Evolutionary conservation across 225 moss, liverwort and hornwort species (phyloP), one percentile per base, ranked within the genome.

Genomic region (Ulota crispa): DNA sequence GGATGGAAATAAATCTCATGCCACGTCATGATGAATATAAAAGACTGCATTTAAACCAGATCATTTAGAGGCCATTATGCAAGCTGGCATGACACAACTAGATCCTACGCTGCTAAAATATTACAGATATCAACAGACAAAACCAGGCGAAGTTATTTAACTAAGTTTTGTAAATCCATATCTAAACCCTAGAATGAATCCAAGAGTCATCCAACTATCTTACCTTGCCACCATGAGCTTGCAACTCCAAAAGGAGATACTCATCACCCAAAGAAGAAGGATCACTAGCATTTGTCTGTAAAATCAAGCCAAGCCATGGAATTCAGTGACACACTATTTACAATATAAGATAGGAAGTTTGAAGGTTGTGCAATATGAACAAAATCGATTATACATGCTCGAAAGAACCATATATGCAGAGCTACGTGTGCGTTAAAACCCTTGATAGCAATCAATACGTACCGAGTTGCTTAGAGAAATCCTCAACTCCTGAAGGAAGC

Each of bases 141-240:
- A 77, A 68, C 67, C 77, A 68, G 78, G 45, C 24, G 2, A 63
- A 55, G 23, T 28, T 18, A 45, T 0, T 68, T 12, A 81, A 81
- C 26, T 15, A 53, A 20, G 34, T 50, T 50, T 50, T 0, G 3
- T 50, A 50, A 62, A 34, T 68, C 56, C 19, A 65, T 36, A 73
- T 70, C 42, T 18, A 75, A 45, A 70, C 28, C 42, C 27, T 37
- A 37, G 16, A 19, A 56, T 23, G 73, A 59, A 70, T 39, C 41
- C 14, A 81, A 42, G 7, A 78, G 27, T 6, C 75, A 59, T 78
- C 41, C 47, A 64, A 73, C 55, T 45, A 75, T 47, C 79, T 61
- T 79, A 95, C 97, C 92, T 98, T 98, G 75, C 97, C 97, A 85
- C 97, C 97, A 83, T 94, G 89, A 65, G 95, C 94, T 82, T 91